Conservation (phyloP, 805 yeast species). For the Wickerhamomyces strasburgensis region DNA sequence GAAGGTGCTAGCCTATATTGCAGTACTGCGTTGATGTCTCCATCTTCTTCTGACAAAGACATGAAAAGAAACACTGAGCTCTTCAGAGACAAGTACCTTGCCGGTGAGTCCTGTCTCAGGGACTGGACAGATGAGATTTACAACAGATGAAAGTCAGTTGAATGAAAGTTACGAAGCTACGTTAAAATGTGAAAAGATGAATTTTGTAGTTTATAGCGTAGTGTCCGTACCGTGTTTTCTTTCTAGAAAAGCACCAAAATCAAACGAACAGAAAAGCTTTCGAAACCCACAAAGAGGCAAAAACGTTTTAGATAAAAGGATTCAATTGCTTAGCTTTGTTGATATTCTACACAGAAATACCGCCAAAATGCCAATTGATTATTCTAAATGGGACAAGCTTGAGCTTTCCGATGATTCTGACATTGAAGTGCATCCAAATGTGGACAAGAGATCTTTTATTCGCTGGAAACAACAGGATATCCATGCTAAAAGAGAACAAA, state of each 20-base stretch:
- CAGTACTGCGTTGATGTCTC: constrained; percentile 19
- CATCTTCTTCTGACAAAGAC: constrained; percentile 4
- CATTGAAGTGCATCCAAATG: constrained; percentile 96
- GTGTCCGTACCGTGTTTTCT: too few relatives aligned
- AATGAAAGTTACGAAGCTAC: neutral
- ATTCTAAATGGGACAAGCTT: constrained; percentile 96
- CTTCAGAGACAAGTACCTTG: constrained; percentile 20
- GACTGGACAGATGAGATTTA: constrained; percentile 23
- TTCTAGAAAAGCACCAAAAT: neutral
- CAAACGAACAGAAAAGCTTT: too few relatives aligned
- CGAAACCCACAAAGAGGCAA: too few relatives aligned
- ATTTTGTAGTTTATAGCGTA: too few relatives aligned
- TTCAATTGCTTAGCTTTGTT: too few relatives aligned
- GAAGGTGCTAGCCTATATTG: constrained; percentile 25
- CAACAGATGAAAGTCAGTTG: neutral
- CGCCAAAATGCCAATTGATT: constrained; percentile 74
- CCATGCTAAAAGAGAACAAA: constrained; percentile 82
- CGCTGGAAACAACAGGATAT: constrained; percentile 97
- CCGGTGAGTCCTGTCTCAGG: constrained; percentile 13
- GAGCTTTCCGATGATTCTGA: constrained; percentile 97
- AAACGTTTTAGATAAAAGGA: too few relatives aligned
- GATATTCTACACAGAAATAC: neutral
- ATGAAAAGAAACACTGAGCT: constrained; percentile 13
- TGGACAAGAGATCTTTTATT: constrained; percentile 87
- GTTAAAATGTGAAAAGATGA: too few relatives aligned